Evolutionary conservation across 2,329 filamentous ascomycete species (phyloP), one percentile per base, ranked within the genome.

Genomic region (Talaromyces verruculosus): DNA sequence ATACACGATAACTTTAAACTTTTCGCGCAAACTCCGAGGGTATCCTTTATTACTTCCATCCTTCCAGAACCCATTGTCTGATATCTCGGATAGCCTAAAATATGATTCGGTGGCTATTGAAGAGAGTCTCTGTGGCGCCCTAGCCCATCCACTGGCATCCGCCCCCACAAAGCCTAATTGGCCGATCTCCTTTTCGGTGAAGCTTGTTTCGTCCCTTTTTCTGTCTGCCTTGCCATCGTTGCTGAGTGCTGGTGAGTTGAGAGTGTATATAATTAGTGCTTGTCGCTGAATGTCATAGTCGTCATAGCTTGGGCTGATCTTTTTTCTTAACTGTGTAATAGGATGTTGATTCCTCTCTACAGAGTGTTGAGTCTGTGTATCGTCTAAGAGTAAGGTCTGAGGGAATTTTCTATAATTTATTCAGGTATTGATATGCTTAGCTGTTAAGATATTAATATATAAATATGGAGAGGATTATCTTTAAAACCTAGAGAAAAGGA

Each of bases 131-230:
- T 2, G 39, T n/a, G 39, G 37, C 37, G 37, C 55, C 22, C 53
- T 25, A 57, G 30, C 25, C n/a, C 35, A 35, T 37, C 35, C 35
- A 37, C 11, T 37, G 35, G 35, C 35, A 49, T 13, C 58, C 58
- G 39, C 28, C 58, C 60, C 60, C 45, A 51, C 45, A 62, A 62
- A 62, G 45, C 39, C 39, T 62, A 62, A 62, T 39, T 57, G 53
- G 53, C 8, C 3, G 53, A 57, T 57, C 30, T 43, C 19, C 8
- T 2, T 37, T 37, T 39, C n/a, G 53, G 53, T 6, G 53, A 37
- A 37, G 53, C 53, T 57, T 57, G 33, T 57, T 39, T 37, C 30
- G 30, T 33, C 30, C 17, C 8, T 45, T 19, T 39, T 41, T 41
- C n/a, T n/a, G 15, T n/a, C 35, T 37, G 3, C 15, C 35, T 37